phyloP scores from a whole-genome alignment of 768 basidiomycete species.

The Pleurotus salmoneostramineus region DNA sequence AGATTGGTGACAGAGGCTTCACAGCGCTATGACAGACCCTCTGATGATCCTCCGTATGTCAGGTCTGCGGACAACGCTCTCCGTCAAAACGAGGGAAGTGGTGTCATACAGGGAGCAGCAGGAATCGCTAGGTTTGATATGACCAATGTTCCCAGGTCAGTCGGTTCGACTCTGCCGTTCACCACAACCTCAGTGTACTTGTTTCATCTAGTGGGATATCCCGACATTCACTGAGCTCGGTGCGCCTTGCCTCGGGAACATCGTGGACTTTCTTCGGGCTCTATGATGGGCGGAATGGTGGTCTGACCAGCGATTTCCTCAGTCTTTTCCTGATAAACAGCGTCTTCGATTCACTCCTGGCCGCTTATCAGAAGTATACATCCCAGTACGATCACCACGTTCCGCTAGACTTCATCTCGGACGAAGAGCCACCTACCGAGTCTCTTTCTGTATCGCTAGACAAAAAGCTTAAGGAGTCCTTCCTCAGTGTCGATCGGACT shows the following conservation, averaged over 20 bases:
- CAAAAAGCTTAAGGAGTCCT: conserved; percentile 22
- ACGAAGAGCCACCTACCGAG: background rate
- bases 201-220: background rate
- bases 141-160: conserved; percentile 12
- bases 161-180: background rate
- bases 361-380: conserved; percentile 10
- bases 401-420: conserved; percentile 8
- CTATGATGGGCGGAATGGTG: conserved; percentile 27
- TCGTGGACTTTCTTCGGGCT: conserved; percentile 29
- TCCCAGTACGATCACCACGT: conserved; percentile 8
- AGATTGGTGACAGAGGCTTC: background rate
- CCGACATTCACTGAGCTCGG: background rate
- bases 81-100: conserved; percentile 3
- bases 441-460: conserved; percentile 19
- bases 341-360: conserved; percentile 6
- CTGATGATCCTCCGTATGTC: background rate
- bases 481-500: conserved; percentile 27
- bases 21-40: background rate
- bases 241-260: background rate
- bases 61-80: background rate
- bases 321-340: conserved; percentile 17
- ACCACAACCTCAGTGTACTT: no score
- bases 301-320: conserved; percentile 23
- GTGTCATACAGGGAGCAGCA: background rate
- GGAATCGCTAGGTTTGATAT: conserved; percentile 13